Percentiles rank a stretch among this genome's conserved stretches.
Conservation (phyloP, 352 stramenopile genomes). For the Globisporangium radiosum region DNA sequence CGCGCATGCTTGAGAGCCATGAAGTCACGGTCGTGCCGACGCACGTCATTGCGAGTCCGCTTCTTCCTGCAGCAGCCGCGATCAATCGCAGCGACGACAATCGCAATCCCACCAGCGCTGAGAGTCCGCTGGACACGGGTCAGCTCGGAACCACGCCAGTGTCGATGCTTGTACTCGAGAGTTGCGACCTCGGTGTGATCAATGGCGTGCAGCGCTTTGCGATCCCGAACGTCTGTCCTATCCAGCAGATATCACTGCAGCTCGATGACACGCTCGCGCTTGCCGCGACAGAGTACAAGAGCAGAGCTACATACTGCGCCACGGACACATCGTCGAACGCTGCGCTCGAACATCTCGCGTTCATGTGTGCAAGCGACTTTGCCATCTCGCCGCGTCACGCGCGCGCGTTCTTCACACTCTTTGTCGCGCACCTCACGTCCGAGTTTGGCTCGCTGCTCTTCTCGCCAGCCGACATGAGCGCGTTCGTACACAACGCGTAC, state of each 20-base stretch:
- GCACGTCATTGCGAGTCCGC: background rate
- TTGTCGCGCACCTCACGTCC: conserved; percentile 35
- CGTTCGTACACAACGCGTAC: conserved; percentile 45
- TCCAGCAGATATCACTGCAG: conserved; percentile 8
- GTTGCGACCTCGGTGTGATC: conserved; percentile 35
- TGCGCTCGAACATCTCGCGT: conserved; percentile 25
- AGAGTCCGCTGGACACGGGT: background rate
- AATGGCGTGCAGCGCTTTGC: conserved; percentile 38
- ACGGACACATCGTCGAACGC: conserved; percentile 1
- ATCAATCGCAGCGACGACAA: background rate
- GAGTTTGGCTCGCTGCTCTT: conserved; percentile 61
- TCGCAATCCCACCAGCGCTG: background rate
- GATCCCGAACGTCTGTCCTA: conserved; percentile 11
- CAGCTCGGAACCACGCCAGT: background rate
- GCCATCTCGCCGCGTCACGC: conserved; percentile 34
- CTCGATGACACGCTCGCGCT: background rate
- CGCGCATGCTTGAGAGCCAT: conserved; percentile 54
- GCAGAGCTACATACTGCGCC: background rate
- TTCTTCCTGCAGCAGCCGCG: background rate
- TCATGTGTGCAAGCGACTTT: conserved; percentile 34
- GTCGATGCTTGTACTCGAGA: conserved; percentile 1
- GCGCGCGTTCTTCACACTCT: conserved; percentile 27
- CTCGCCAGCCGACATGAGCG: conserved; percentile 48
- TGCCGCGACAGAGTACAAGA: background rate
- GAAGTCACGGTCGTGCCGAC: conserved; percentile 42